A percentile compares a stretch with the other conserved stretches of the same genome.
phyloP scores from a whole-genome alignment of 768 basidiomycete genomes.

The Goffeauzyma gilvescens region DNA sequence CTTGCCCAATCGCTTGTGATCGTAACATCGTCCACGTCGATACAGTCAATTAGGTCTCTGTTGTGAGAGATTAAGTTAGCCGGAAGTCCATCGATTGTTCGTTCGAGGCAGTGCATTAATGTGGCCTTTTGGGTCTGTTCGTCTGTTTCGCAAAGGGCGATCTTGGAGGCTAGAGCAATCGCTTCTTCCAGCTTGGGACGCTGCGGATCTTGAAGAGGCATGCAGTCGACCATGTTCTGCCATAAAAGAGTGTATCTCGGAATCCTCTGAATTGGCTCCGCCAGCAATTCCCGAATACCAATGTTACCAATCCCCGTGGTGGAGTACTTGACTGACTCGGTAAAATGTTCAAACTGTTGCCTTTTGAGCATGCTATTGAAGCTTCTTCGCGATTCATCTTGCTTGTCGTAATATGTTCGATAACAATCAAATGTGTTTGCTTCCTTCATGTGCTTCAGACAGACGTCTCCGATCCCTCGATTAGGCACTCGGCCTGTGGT shows the following conservation, averaged over 20 bases:
- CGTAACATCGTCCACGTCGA: conserved; percentile 66
- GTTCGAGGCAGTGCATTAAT: conserved; percentile 63
- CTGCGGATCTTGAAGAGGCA: conserved; percentile 60
- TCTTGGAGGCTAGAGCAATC: conserved; percentile 68
- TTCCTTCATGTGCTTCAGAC: conserved; percentile 63
- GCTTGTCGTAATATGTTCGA: conserved; percentile 72
- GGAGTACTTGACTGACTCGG: conserved; percentile 56
- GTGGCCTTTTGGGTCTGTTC: conserved; percentile 77
- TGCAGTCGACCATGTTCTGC: conserved; percentile 72
- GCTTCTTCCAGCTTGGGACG: conserved; percentile 62
- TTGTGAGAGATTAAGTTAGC: conserved; percentile 73
- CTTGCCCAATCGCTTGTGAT: conserved; percentile 12
- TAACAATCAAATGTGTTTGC: conserved; percentile 74
- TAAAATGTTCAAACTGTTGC: conserved; percentile 57
- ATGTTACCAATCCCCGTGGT: conserved; percentile 46
- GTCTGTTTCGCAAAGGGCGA: conserved; percentile 78
- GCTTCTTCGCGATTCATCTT: conserved; percentile 76
- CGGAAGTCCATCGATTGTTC: conserved; percentile 80
- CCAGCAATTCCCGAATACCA: conserved; percentile 72
- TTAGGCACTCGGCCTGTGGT: conserved; percentile 41
- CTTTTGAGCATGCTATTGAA: conserved; percentile 65
- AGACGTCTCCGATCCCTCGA: conserved; percentile 62
- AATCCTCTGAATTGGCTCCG: conserved; percentile 92
- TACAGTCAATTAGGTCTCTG: conserved; percentile 70
- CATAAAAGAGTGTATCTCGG: conserved; percentile 85